Conservation (phyloP, 176 grass and related monocot species). For the Carex parvula region DNA sequence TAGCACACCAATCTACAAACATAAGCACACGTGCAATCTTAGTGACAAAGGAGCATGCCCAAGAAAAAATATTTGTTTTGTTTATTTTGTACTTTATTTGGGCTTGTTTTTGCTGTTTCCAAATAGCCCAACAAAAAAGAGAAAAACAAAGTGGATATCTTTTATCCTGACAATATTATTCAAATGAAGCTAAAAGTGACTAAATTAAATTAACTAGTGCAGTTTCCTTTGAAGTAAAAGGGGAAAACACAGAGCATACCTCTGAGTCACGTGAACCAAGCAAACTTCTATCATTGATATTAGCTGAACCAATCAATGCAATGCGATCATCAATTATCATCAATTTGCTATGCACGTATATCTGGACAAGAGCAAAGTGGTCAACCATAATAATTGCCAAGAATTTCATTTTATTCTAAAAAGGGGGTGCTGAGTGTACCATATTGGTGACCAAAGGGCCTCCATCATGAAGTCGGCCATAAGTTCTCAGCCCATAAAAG, state of each 20-base stretch:
- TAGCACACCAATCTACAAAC: constrained; percentile 82
- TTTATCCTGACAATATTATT: background rate
- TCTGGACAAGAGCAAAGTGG: constrained; percentile 37
- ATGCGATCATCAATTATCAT: constrained; percentile 98
- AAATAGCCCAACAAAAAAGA: background rate
- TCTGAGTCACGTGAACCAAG: constrained; percentile 97
- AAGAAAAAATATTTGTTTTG: background rate
- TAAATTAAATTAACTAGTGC: background rate
- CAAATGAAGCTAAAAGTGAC: background rate
- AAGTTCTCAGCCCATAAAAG: constrained; percentile 89
- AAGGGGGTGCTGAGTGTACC: constrained; percentile 32
- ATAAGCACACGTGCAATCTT: background rate
- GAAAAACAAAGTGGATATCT: background rate
- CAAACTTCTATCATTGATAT: constrained; percentile 99
- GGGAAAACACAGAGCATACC: constrained; percentile 40
- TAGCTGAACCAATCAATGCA: constrained; percentile 92
- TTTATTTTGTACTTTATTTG: background rate
- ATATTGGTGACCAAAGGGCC: constrained; percentile 86
- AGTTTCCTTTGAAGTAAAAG: background rate
- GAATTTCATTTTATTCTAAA: background rate
- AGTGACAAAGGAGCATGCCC: background rate
- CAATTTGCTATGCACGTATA: constrained; percentile 99
- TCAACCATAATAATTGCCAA: constrained; percentile 8
- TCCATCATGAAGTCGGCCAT: constrained; percentile 67
- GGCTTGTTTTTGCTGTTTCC: background rate